Evolutionary conservation across 257 asterid genomes (phyloP), one percentile per base, ranked within the genome.

Genomic region (Primulina tabacum): DNA sequence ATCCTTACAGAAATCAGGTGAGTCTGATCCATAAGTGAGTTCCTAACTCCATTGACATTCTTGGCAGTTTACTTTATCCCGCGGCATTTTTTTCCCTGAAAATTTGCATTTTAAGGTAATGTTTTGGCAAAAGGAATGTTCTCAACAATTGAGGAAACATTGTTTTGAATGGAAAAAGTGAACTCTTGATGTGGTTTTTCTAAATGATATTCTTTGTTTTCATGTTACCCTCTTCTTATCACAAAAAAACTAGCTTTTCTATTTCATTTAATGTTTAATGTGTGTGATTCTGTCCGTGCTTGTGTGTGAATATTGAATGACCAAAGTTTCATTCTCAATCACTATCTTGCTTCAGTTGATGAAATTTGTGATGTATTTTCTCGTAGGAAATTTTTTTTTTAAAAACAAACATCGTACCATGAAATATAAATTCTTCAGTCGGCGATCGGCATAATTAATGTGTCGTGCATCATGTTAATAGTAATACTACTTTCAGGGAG

Each of bases 1-100:
- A 88, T 73, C 92, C 92, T 29, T 88, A 84, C 73, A 80, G 96
- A 62, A 88, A 88, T 71, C 96, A 86, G 86, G 96, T 84, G 71
- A 16, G 69, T 40, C 34, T 17, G 50, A 17, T 53, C 30, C 16
- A 69, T 68, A 16, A 14, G 34, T 30, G 29, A 16, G 56, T 47
- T 47, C 8, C 16, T 14, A 16, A 47, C 20, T 14, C 56, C 7
- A 0, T 47, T 47, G 56, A 14, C 20, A 47, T 47, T 47, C 20
- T 47, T 4, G 56, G 55, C 4, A 43, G 55, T 43, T 43, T 14
- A 14, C 55, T 43, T 43, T 2, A 43, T n/a, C n/a, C 0, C 14
- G 55, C n/a, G 2, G 1, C 56, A 47, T 14, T 8, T 47, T 14
- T 43, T 47, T 16, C 20, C 56, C 56, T 16, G 7, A 14, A 47